A percentile compares a stretch with the other conserved stretches of the same genome.
Evolutionary conservation across 2,329 filamentous ascomycete genomes (phyloP).

Genomic region (Sporothrix euskadiensis): DNA sequence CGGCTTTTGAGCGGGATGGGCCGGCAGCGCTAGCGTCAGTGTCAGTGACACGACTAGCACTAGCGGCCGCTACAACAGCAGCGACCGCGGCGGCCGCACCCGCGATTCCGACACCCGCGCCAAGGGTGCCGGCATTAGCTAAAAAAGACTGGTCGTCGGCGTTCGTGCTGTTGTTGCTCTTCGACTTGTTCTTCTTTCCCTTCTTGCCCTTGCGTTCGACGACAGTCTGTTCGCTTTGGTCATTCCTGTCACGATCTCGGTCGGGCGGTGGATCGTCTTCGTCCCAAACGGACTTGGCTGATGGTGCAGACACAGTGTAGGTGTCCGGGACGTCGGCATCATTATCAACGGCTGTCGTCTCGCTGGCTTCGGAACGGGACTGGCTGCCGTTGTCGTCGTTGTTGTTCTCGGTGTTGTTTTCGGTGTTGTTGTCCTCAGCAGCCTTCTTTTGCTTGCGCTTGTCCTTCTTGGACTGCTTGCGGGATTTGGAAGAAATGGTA

Average conservation of each 20-base stretch:
- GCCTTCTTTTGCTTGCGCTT: constrained; percentile 24
- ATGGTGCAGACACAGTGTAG: background rate
- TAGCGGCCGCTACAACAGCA: constrained; percentile 48
- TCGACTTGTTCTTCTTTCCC: constrained; percentile 11
- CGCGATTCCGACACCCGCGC: constrained; percentile 67
- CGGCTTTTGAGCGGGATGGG: constrained; percentile 49
- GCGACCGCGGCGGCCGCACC: constrained; percentile 39
- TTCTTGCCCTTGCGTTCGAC: constrained; percentile 36
- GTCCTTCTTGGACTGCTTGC: constrained; percentile 24
- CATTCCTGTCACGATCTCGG: constrained; percentile 12
- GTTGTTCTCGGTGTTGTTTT: background rate
- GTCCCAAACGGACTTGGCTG: background rate
- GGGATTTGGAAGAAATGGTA: background rate
- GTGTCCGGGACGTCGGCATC: background rate
- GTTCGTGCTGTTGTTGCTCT: background rate
- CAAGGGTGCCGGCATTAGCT: constrained; percentile 70
- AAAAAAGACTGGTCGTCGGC: constrained; percentile 58
- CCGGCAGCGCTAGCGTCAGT: constrained; percentile 36
- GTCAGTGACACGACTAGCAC: background rate
- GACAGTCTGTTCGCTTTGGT: background rate
- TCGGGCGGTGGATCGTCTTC: constrained; percentile 24
- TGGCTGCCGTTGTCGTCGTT: background rate
- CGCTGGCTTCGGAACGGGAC: constrained; percentile 12
- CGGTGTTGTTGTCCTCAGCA: background rate
- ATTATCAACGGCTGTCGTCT: background rate